phyloP scores from a whole-genome alignment of 306 rosid genomes.

The Hylodesmum podocarpum region DNA sequence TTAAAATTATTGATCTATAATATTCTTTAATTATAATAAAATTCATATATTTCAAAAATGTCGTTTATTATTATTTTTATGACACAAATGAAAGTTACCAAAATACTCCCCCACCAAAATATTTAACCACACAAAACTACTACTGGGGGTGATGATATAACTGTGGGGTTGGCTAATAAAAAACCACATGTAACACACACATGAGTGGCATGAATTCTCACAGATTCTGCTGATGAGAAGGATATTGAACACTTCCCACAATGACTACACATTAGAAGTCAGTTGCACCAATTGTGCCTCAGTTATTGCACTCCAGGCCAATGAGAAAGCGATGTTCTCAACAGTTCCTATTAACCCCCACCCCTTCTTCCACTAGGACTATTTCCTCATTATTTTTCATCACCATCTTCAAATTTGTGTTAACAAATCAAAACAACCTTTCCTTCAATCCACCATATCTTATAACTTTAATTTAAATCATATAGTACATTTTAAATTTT shows the following conservation, averaged over 20 bases:
- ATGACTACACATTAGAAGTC: conserved; percentile 31
- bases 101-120: not conserved
- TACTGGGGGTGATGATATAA: not conserved
- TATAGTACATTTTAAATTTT: no score
- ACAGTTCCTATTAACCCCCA: not conserved
- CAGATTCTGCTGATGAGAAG: conserved; percentile 34
- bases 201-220: conserved; percentile 28
- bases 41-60: no score
- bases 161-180: not conserved
- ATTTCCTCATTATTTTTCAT: conserved; percentile 1
- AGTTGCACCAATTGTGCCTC: conserved; percentile 37
- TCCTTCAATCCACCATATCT: not conserved
- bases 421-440: not conserved
- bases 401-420: conserved; percentile 10
- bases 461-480: no score
- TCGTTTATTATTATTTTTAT: no score
- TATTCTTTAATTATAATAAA: no score
- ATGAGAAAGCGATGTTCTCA: conserved; percentile 31
- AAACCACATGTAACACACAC: not conserved
- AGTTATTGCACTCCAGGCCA: conserved; percentile 36
- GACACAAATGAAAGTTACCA: no score
- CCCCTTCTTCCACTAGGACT: not conserved
- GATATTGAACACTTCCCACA: conserved; percentile 28
- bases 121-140: not conserved
- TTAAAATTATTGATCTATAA: no score